Conservation (phyloP, 768 basidiomycete species). For the Suillus occidentalis region DNA sequence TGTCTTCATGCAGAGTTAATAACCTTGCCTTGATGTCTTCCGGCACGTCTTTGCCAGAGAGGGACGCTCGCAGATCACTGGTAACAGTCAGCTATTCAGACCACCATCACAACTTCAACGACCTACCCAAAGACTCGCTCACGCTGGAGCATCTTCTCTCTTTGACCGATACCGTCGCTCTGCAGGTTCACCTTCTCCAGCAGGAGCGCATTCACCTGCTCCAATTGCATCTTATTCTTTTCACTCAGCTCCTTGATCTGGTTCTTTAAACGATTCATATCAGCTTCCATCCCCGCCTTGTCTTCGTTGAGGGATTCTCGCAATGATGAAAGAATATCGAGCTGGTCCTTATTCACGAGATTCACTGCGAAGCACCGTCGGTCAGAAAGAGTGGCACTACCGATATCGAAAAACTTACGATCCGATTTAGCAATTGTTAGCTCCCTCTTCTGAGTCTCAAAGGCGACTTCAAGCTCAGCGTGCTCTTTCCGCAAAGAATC, state of each 20-base stretch:
- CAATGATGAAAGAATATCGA: slow-evolving; percentile 82
- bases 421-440: slow-evolving; percentile 85
- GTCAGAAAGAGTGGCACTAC: slow-evolving; percentile 8
- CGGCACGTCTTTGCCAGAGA: slow-evolving; percentile 78
- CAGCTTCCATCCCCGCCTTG: slow-evolving; percentile 70
- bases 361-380: slow-evolving; percentile 53
- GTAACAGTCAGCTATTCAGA: background rate
- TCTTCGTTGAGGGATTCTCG: slow-evolving; percentile 90
- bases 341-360: slow-evolving; percentile 89
- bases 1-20: slow-evolving; percentile 77
- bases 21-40: slow-evolving; percentile 79
- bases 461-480: slow-evolving; percentile 68
- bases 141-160: slow-evolving; percentile 83
- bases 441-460: slow-evolving; percentile 61
- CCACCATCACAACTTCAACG: slow-evolving; percentile 10
- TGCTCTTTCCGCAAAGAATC: slow-evolving; percentile 69
- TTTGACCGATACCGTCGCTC: slow-evolving; percentile 84
- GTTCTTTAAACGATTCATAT: slow-evolving; percentile 61
- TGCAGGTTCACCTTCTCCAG: slow-evolving; percentile 91
- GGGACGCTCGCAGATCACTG: slow-evolving; percentile 75
- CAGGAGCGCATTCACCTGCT: slow-evolving; percentile 81
- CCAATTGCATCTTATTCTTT: slow-evolving; percentile 88
- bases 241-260: slow-evolving; percentile 72
- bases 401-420: slow-evolving; percentile 45
- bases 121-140: slow-evolving; percentile 82